phyloP scores from a whole-genome alignment of 1,284 basidiomycete genomes.

The Spongispora temasekensis region DNA sequence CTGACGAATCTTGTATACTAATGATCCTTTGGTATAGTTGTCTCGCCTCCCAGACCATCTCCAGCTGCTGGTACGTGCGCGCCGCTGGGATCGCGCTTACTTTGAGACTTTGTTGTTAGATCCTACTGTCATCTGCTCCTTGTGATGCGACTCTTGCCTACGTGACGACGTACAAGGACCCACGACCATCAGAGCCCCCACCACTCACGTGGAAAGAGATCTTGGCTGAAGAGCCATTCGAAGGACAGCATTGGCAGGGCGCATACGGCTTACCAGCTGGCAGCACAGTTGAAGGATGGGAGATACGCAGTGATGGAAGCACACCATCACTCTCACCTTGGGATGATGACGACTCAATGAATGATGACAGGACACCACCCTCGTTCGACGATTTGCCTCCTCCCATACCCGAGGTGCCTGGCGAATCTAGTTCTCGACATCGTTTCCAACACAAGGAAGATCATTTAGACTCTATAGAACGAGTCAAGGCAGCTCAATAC shows the following conservation, averaged over 20 bases:
- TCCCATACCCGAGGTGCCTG: conserved; percentile 38
- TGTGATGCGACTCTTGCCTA: conserved; percentile 46
- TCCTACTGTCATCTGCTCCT: conserved; percentile 57
- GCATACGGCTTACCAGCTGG: conserved; percentile 48
- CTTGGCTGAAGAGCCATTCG: conserved; percentile 73
- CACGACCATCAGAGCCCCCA: conserved; percentile 42
- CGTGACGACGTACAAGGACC: conserved; percentile 54
- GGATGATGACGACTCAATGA: conserved; percentile 36
- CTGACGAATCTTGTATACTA: not conserved
- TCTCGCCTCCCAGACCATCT: conserved; percentile 67
- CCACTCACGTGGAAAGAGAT: conserved; percentile 73
- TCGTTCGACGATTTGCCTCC: conserved; percentile 32
- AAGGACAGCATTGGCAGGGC: conserved; percentile 79
- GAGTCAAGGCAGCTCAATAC: conserved; percentile 61
- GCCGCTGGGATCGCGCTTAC: not conserved
- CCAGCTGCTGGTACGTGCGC: conserved; percentile 60
- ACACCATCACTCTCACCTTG: conserved; percentile 52
- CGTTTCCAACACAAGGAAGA: conserved; percentile 36
- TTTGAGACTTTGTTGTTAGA: conserved; percentile 37
- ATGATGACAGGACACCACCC: conserved; percentile 27
- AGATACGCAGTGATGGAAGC: conserved; percentile 42
- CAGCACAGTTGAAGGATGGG: conserved; percentile 35
- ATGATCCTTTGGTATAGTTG: conserved; percentile 38
- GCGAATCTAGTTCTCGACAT: conserved; percentile 5
- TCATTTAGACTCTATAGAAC: conserved; percentile 55